Conservation (phyloP, 2,329 filamentous ascomycete genomes). For the Cercospora beticola region DNA sequence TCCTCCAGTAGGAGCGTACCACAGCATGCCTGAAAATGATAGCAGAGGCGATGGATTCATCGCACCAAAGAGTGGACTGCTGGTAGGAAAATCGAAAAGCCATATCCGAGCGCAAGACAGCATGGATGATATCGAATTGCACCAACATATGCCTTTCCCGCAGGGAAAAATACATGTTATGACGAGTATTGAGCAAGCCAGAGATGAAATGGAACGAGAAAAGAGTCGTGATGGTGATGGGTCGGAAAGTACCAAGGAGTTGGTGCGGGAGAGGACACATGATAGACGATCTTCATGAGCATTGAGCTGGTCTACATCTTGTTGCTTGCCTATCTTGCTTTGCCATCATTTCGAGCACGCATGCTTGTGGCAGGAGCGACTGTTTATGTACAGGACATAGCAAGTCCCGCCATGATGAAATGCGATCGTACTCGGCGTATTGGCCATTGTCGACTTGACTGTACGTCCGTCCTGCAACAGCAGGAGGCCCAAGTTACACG, state of each 20-base stretch:
- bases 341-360: not conserved
- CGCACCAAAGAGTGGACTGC: not conserved
- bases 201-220: constrained; percentile 6
- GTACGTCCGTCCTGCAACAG: too few relatives aligned
- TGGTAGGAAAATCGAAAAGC: not conserved
- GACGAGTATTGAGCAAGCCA: constrained; percentile 23
- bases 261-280: constrained; percentile 6
- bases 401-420: not conserved
- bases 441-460: not conserved
- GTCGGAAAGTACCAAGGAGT: constrained; percentile 17
- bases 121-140: constrained; percentile 19
- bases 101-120: constrained; percentile 12
- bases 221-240: constrained; percentile 6
- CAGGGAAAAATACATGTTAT: constrained; percentile 22
- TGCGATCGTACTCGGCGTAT: not conserved
- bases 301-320: not conserved
- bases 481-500: too few relatives aligned
- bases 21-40: not conserved
- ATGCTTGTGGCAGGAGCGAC: not conserved
- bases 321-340: not conserved
- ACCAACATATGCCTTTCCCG: constrained; percentile 3
- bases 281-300: not conserved
- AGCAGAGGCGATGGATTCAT: not conserved
- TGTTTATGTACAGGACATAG: not conserved
- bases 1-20: not conserved